Base-by-base conservation (phyloP, 768 basidiomycete species). In the Boletus coccyginus region DNA sequence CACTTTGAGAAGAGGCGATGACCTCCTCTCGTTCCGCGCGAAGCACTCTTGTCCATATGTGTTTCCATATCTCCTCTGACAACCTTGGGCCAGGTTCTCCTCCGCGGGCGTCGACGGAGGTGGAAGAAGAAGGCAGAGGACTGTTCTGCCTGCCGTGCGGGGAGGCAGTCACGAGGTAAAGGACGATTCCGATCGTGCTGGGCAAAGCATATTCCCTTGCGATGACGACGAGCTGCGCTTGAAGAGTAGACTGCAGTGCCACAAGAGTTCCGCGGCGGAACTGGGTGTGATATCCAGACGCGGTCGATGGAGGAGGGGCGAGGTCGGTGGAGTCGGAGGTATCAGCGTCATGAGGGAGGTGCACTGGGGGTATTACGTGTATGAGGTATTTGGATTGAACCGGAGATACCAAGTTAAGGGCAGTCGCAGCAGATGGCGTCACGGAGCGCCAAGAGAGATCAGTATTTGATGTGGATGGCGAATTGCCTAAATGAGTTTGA, bases 161-260 rank as follows among this genome's bases (percentile, higher is more conserved):
- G 46, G 73, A 60, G 19, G 75, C 64, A 39, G 76, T 76, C 43
- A 91, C 81, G 45, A 98, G 83, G 71, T 94, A 98, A 2, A 98
- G 78, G 42, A 91, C 77, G 46, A 98, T 73, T 7, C 95, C 95
- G 14, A 82, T 73, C 0, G 90, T 92, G 62, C 88, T 92, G 2
- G 95, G 95, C 17, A 98, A 77, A 3, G 91, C 90, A 66, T 94
- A 98, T 73, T 98, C 95, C 71, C 87, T 87, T 14, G 95, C 94
- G 50, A 98, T 97, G 8, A 92, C 90, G 21, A 78, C 77, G 11
- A 97, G 74, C 68, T 97, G 95, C 1, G 86, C 81, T 41, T 92
- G 87, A 2, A 98, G 75, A 0, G 88, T 92, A 7, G 94, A 78
- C 67, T 94, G 84, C 0, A 98, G 78, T 0, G 94, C 88, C 5